Conservation (phyloP, 208 protist genomes). For the Trypanosomatidae sp. region DNA sequence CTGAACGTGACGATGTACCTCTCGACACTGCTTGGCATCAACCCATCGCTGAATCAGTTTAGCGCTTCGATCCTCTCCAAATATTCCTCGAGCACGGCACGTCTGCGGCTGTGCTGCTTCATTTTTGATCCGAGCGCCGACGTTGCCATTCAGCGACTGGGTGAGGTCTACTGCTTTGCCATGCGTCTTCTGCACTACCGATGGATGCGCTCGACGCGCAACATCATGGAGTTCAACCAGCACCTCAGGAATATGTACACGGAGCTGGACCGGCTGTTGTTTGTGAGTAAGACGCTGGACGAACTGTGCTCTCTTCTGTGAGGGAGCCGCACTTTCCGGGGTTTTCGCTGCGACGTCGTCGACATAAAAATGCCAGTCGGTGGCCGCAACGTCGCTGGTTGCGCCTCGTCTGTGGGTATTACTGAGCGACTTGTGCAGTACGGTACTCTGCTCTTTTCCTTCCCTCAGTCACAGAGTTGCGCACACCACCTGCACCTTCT, state of each 20-base stretch:
- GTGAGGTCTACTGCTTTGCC: conserved; percentile 64
- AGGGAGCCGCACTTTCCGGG: background rate
- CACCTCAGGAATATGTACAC: conserved; percentile 36
- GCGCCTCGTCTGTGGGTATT: background rate
- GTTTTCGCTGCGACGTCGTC: background rate
- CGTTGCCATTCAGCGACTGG: conserved; percentile 29
- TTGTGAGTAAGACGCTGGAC: conserved; percentile 30
- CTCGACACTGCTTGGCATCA: conserved; percentile 47
- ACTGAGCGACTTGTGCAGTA: background rate
- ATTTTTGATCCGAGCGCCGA: conserved; percentile 34
- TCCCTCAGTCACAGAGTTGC: background rate
- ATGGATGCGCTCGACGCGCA: conserved; percentile 51
- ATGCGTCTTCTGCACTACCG: conserved; percentile 49
- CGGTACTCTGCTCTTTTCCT: background rate
- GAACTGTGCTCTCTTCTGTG: conserved; percentile 37
- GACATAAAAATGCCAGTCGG: background rate
- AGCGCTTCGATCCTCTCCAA: conserved; percentile 28
- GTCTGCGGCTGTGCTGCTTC: conserved; percentile 37
- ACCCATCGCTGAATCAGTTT: conserved; percentile 30
- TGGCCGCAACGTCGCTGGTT: background rate
- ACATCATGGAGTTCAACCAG: conserved; percentile 69
- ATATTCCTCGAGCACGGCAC: conserved; percentile 27
- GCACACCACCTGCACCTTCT: background rate
- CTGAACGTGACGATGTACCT: conserved; percentile 83
- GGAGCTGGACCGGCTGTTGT: conserved; percentile 45